phyloP scores from a whole-genome alignment of 2,329 filamentous ascomycete species.

The Simplicillium sp. region DNA sequence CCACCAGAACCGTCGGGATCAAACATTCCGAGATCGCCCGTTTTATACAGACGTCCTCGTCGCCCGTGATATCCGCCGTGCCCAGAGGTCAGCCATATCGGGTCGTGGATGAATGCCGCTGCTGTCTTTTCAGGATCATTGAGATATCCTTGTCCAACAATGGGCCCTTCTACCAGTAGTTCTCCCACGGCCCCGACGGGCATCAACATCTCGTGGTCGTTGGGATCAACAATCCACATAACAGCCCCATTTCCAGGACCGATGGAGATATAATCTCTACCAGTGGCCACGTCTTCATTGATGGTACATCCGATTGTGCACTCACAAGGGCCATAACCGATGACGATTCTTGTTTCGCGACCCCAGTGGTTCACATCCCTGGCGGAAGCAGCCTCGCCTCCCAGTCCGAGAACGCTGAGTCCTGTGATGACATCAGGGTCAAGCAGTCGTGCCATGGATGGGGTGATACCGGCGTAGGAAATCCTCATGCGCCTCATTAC shows the following conservation, averaged over 20 bases:
- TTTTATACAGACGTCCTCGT: not conserved
- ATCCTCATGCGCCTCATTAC: not conserved
- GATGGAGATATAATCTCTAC: not conserved
- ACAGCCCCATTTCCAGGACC: not conserved
- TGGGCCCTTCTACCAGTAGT: slow-evolving; percentile 16
- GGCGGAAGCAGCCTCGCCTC: slow-evolving; percentile 1
- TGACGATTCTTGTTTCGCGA: not conserved
- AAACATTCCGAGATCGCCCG: not conserved
- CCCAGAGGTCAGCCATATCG: not conserved
- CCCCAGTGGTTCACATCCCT: slow-evolving; percentile 1
- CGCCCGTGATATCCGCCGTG: not conserved
- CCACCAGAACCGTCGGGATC: not conserved
- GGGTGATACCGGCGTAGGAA: not conserved
- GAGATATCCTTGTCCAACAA: slow-evolving; percentile 15
- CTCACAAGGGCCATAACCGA: not conserved
- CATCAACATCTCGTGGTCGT: slow-evolving; percentile 11
- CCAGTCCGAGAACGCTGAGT: slow-evolving; percentile 1
- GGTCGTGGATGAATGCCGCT: slow-evolving; percentile 12
- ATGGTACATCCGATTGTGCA: not conserved
- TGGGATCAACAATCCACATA: slow-evolving; percentile 13
- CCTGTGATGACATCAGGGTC: not conserved
- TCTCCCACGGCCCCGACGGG: slow-evolving; percentile 15
- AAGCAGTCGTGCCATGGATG: not conserved
- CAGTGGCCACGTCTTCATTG: not conserved
- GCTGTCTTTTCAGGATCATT: slow-evolving; percentile 11